Evolutionary conservation across 164 flowering plant species (phyloP).

Genomic region (Akebia trifoliata): DNA sequence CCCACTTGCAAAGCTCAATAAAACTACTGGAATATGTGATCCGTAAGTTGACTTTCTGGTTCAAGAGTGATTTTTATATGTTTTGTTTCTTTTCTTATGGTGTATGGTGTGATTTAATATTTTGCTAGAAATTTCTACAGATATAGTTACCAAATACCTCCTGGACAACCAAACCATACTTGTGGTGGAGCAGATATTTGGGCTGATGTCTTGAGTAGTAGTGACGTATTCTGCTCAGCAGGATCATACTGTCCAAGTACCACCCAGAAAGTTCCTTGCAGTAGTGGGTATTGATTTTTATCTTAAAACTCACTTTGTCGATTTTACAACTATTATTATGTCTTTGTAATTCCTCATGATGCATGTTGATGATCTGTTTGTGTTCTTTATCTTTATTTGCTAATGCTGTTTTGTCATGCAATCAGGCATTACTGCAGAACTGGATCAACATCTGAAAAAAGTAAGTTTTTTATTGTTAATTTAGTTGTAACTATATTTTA

Average conservation of each 20-base stretch:
- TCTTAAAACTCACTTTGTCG: conserved; percentile 5
- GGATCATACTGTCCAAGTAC: conserved; percentile 82
- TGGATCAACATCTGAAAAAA: conserved; percentile 54
- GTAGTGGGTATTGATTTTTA: conserved; percentile 51
- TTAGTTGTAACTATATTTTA: background rate
- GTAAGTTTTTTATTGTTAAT: conserved; percentile 32
- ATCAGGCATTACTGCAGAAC: conserved; percentile 71
- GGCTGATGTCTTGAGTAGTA: conserved; percentile 52
- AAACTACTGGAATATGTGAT: conserved; percentile 58
- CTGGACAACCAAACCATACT: conserved; percentile 59
- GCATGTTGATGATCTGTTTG: background rate
- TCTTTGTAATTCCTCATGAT: background rate
- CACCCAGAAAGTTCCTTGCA: conserved; percentile 42
- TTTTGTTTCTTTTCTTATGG: background rate
- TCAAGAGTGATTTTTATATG: background rate
- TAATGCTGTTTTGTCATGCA: conserved; percentile 5
- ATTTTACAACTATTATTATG: too few relatives aligned
- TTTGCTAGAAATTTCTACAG: conserved; percentile 29
- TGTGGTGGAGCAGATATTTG: conserved; percentile 84
- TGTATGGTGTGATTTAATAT: conserved; percentile 7
- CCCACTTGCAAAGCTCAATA: conserved; percentile 59
- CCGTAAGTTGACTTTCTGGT: conserved; percentile 52
- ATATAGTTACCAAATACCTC: conserved; percentile 69
- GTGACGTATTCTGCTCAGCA: conserved; percentile 60
- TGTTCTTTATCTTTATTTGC: conserved; percentile 5